Evolutionary conservation across 306 rosid species (phyloP), one percentile per base, ranked within the genome.

Genomic region (Cicer judaicum): DNA sequence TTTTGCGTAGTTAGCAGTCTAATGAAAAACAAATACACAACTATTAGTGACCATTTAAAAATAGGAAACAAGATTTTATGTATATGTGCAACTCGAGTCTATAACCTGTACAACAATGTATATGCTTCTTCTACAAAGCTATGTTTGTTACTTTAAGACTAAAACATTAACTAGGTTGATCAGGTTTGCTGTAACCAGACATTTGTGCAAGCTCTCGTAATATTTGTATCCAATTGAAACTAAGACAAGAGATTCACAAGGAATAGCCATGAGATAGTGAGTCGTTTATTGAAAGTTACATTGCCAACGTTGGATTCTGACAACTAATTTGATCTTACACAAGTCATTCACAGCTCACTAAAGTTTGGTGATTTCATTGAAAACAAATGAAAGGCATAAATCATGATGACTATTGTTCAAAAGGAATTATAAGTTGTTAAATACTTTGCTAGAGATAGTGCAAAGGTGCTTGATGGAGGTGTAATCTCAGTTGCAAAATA

Each of bases 361-460:
- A n/a, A 77, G 62, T 18, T 42, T 15, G 50, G 18, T 46, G 49
- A 54, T 42, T 68, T 42, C 49, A 68, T 12, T 40, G 10, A 12
- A 52, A 73, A 40, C 14, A 81, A 78, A 52, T 49, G 14, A 64
- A 48, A 12, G 68, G 10, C 41, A 70, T 18, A 57, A n/a, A 43
- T 18, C 46, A 42, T 61, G 61, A 78, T 49, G 39, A 29, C 78
- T 50, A n/a, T 9, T 24, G n/a, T 34, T 78, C 74, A 38, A 73
- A 42, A 15, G 54, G 36, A 60, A 34, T 50, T 38, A 12, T 44
- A 9, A 78, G 77, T 77, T 94, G 99, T 84, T 94, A 90, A 82
- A 92, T 92, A 87, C 86, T 53, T 84, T 85, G 97, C 93, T 43
- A 92, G 91, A 75, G 97, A 80, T 76, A 90, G 10, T 24, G 99